Percentiles rank a stretch among this genome's conserved stretches.
Evolutionary conservation across 1,139 yeast species (phyloP).

Genomic region (Yamadazyma songkhlaensis): DNA sequence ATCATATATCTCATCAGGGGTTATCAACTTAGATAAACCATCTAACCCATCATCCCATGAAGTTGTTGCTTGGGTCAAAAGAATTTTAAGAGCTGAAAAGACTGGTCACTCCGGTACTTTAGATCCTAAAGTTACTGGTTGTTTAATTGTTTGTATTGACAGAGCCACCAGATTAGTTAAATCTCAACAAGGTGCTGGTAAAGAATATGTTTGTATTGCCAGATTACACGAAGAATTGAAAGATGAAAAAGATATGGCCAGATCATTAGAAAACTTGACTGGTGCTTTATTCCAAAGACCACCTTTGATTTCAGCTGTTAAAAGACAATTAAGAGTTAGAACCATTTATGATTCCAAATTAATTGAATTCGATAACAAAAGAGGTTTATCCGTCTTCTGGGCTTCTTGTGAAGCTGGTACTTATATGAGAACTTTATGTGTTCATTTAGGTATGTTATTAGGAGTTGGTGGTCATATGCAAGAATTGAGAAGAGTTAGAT

Average conservation of each 20-base stretch:
- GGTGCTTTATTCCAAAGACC: constrained; percentile 99
- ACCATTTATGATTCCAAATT: constrained; percentile 95
- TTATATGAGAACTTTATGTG: constrained; percentile 98
- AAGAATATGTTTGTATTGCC: constrained; percentile 97
- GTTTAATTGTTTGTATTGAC: constrained; percentile 96
- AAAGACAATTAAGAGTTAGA: constrained; percentile 97
- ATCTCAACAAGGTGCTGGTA: constrained; percentile 99
- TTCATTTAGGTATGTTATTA: constrained; percentile 94
- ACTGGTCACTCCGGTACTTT: constrained; percentile 99
- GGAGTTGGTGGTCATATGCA: constrained; percentile 99
- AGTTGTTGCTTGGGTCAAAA: constrained; percentile 98
- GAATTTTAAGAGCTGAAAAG: constrained; percentile 91
- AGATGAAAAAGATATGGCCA: constrained; percentile 86
- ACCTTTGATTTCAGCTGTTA: constrained; percentile 97
- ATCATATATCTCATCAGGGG: constrained; percentile 90
- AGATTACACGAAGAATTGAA: constrained; percentile 91
- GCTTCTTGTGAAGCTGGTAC: constrained; percentile 99
- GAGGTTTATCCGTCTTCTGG: constrained; percentile 98
- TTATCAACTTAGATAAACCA: constrained; percentile 95
- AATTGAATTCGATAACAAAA: constrained; percentile 93
- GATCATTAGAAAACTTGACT: constrained; percentile 88
- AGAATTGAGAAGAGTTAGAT: constrained; percentile 98
- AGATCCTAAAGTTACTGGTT: constrained; percentile 98
- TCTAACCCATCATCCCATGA: constrained; percentile 97
- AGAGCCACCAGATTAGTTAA: constrained; percentile 97